phyloP scores from a whole-genome alignment of 805 yeast genomes.

The Pichia nanzhaoensis region DNA sequence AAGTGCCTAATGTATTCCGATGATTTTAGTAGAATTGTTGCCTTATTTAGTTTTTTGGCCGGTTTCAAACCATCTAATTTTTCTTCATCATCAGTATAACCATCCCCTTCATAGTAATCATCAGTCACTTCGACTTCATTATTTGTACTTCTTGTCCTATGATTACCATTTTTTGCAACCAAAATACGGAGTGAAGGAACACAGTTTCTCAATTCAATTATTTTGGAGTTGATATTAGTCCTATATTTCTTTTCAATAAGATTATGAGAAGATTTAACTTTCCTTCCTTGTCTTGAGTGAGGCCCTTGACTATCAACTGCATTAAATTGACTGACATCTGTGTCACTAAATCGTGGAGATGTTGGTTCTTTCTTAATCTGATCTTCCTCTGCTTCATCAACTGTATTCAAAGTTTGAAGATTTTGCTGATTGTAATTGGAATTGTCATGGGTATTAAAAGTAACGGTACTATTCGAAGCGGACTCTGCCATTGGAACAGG shows the following conservation, averaged over 20 bases:
- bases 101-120: conserved; percentile 46
- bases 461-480: conserved; percentile 26
- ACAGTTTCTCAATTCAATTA: conserved; percentile 63
- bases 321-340: too few species aligned
- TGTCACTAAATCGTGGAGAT: neutral
- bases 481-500: conserved; percentile 28
- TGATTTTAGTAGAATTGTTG: conserved; percentile 67
- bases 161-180: conserved; percentile 30
- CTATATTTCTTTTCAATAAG: conserved; percentile 79
- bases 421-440: conserved; percentile 6
- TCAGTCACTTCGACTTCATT: conserved; percentile 36
- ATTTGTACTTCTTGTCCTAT: conserved; percentile 30
- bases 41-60: conserved; percentile 71
- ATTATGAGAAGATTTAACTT: conserved; percentile 65
- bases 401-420: conserved; percentile 9
- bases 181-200: conserved; percentile 66
- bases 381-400: conserved; percentile 16
- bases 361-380: conserved; percentile 6
- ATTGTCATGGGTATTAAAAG: conserved; percentile 18
- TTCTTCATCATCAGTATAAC: conserved; percentile 45
- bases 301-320: neutral
- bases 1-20: conserved; percentile 72
- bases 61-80: conserved; percentile 71
- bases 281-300: conserved; percentile 26
- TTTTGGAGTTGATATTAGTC: conserved; percentile 72